phyloP scores from a whole-genome alignment of 352 stramenopile species.

The Globisporangium echinulatum region DNA sequence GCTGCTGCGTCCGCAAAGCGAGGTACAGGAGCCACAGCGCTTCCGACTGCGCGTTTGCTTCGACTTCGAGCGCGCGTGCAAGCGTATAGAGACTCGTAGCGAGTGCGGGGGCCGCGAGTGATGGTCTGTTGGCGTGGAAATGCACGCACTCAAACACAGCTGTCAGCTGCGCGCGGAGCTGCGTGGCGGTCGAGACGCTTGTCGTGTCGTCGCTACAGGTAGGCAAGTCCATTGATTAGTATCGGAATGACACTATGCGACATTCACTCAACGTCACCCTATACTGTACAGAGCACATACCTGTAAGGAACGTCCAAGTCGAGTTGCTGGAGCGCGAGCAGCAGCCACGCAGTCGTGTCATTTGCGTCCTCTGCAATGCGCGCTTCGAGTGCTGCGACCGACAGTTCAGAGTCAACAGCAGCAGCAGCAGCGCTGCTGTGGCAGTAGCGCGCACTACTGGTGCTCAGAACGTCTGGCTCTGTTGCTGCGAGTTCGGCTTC shows the following conservation, averaged over 20 bases:
- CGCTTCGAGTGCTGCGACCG: constrained; percentile 19
- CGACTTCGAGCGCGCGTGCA: constrained; percentile 27
- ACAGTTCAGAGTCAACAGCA: background rate
- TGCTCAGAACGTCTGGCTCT: background rate
- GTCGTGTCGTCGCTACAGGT: constrained; percentile 18
- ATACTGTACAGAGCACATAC: constrained; percentile 10
- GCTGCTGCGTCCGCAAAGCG: constrained; percentile 17
- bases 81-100: constrained; percentile 20
- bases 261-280: no score
- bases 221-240: background rate
- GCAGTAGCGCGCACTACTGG: constrained; percentile 26
- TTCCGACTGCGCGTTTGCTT: constrained; percentile 31
- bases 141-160: constrained; percentile 15
- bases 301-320: constrained; percentile 31
- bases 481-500: constrained; percentile 1
- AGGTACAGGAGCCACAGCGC: constrained; percentile 29
- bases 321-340: constrained; percentile 44
- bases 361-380: constrained; percentile 21
- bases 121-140: background rate
- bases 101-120: constrained; percentile 11
- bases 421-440: constrained; percentile 11
- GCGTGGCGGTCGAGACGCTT: constrained; percentile 10
- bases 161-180: constrained; percentile 14
- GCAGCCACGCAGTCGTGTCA: constrained; percentile 36
- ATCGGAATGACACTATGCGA: no score